phyloP scores from a whole-genome alignment of 495 filamentous ascomycete species.

The Tuber aestivum region DNA sequence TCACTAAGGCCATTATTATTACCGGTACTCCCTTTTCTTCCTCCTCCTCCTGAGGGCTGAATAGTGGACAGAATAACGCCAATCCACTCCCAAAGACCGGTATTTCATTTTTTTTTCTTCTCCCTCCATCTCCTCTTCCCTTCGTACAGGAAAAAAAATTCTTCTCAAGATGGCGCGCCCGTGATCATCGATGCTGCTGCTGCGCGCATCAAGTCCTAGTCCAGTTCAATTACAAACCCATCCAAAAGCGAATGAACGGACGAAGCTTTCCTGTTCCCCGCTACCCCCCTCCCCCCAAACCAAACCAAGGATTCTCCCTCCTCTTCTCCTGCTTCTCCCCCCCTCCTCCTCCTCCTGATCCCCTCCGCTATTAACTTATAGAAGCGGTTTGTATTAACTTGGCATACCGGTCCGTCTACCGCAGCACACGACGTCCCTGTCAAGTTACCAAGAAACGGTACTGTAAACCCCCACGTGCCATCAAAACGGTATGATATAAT shows the following conservation, averaged over 20 bases:
- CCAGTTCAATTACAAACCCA: constrained; percentile 1
- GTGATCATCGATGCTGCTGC: background rate
- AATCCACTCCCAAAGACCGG: background rate
- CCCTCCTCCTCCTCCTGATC: background rate
- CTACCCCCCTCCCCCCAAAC: background rate
- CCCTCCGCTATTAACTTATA: background rate
- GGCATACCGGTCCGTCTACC: background rate
- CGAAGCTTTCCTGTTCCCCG: background rate
- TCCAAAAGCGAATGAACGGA: background rate
- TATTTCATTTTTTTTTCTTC: background rate
- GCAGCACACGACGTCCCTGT: background rate
- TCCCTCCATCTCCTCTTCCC: background rate
- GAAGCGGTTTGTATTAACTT: background rate
- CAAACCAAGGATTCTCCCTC: background rate
- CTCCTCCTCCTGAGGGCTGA: background rate
- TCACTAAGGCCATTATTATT: background rate
- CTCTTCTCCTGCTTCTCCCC: background rate
- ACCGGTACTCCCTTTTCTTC: background rate
- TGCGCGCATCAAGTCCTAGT: background rate
- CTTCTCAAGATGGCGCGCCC: background rate
- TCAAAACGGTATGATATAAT: background rate
- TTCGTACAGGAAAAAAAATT: background rate
- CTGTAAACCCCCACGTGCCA: background rate
- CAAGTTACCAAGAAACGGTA: background rate
- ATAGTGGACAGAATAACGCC: background rate